Conservation (phyloP, 768 basidiomycete genomes). For the Podaxis pistillaris region DNA sequence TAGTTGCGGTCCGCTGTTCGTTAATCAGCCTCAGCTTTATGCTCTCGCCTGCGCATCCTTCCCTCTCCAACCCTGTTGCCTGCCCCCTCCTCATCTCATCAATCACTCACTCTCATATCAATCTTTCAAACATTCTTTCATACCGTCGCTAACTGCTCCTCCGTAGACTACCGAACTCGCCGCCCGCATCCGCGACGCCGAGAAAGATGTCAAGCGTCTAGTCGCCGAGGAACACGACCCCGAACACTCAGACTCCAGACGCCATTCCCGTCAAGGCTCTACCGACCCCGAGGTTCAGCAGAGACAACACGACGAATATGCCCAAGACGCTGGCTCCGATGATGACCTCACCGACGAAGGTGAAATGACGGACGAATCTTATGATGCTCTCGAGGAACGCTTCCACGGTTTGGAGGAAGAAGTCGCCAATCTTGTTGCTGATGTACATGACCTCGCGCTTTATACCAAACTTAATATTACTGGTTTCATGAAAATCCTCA, state of each 20-base stretch:
- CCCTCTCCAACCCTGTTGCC: background rate
- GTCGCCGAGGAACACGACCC: constrained; percentile 51
- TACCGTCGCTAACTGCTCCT: background rate
- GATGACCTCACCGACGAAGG: constrained; percentile 45
- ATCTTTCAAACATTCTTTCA: background rate
- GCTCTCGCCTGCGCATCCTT: background rate
- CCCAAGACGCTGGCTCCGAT: constrained; percentile 70
- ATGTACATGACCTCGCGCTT: constrained; percentile 86
- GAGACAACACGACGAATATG: constrained; percentile 36
- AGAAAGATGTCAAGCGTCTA: constrained; percentile 75
- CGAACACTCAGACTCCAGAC: constrained; percentile 15
- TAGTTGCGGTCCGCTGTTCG: background rate
- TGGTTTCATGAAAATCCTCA: constrained; percentile 97
- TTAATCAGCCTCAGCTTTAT: background rate
- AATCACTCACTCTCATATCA: no score
- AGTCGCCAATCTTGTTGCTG: constrained; percentile 91
- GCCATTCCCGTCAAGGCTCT: constrained; percentile 21
- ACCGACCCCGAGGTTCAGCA: constrained; percentile 62
- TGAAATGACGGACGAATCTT: constrained; percentile 46
- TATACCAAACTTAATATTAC: constrained; percentile 98
- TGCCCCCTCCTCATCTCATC: background rate
- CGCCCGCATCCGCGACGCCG: constrained; percentile 76
- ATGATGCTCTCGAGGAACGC: constrained; percentile 78
- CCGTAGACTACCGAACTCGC: constrained; percentile 80
- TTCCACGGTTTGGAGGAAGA: constrained; percentile 91